Evolutionary conservation across 2,329 filamentous ascomycete species (phyloP), one percentile per base, ranked within the genome.

Genomic region (Bipolaris oryzae): DNA sequence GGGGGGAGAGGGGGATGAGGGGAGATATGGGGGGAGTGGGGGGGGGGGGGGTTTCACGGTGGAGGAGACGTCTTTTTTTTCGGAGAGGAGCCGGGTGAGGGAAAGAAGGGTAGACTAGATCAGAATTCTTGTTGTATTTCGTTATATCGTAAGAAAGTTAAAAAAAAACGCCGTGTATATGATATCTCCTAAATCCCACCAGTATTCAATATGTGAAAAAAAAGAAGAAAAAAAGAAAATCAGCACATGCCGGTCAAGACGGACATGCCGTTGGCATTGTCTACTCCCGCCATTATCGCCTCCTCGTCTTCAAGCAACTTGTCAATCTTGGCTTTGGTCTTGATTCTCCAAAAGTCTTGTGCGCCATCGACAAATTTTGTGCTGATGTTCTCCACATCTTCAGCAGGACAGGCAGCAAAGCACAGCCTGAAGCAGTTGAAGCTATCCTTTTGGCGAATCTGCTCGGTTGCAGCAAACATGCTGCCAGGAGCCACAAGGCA

Each of bases 341-440:
- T 90, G 66, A 95, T 87, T 61, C 83, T 81, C 88, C 90, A 96
- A 75, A 96, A 97, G 21, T 81, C 83, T 57, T 86, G 83, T 18
- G 91, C 83, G 0, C 88, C 92, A 33, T 86, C 82, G 0, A 85
- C 86, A 68, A 96, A 87, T 23, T 88, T 78, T 70, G 84, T 77
- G 6, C 85, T 87, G 60, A 87, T 85, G 5, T 77, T 76, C 21
- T 82, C 83, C 5, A 96, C 79, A 38, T 89, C 85, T 37, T 89
- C 87, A 52, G 89, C 88, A n/a, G 85, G 81, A 76, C 92, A 89
- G 1, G 92, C 91, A 1, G 91, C 92, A 77, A 96, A 97, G 77
- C 91, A 96, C 34, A 97, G 71, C 13, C 93, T 81, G 74, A 87
- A 87, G 73, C 88, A 94, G 63, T 84, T 84, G 86, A 89, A 93